A percentile compares a stretch with the other conserved stretches of the same genome.
These are phyloP conservation scores for Pseudocohnilembus persalinus DNA, from an alignment of 169 alveolate genomes.

Conservation along the genomic window DNA sequence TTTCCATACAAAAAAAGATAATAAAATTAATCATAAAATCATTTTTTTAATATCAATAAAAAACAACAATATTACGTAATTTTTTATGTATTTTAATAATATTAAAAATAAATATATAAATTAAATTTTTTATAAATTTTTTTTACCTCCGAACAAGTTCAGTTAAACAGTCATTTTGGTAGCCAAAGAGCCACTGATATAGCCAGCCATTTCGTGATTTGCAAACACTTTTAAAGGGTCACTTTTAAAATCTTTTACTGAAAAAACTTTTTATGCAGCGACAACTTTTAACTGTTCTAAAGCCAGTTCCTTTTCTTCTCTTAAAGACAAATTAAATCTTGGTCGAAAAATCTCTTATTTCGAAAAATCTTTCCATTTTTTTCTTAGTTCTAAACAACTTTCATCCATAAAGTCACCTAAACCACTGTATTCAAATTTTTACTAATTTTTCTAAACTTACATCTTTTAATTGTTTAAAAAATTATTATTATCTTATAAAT, in stretches of 20 bases:
- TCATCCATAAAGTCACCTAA: conserved; percentile 10
- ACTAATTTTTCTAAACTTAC: too few relatives aligned
- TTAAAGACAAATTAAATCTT: conserved; percentile 7
- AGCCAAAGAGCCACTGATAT: conserved; percentile 26
- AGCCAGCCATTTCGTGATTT: conserved; percentile 38
- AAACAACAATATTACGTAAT: too few relatives aligned
- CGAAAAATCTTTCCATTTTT: conserved; percentile 28
- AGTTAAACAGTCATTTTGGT: conserved; percentile 48
- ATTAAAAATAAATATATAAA: too few relatives aligned
- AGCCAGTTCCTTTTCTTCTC: conserved; percentile 27
- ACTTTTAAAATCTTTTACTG: conserved; percentile 32
- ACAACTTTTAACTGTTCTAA: conserved; percentile 6
- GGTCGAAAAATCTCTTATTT: conserved; percentile 7
- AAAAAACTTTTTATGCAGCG: conserved; percentile 16
- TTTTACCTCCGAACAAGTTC: conserved; percentile 49
- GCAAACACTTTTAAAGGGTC: conserved; percentile 41
- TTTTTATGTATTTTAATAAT: too few relatives aligned
- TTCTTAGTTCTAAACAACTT: conserved; percentile 16
- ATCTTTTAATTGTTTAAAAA: too few relatives aligned
- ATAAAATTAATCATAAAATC: too few relatives aligned
- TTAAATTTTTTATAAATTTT: too few relatives aligned
- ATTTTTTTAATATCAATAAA: too few relatives aligned
- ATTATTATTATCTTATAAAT: too few relatives aligned
- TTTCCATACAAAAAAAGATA: too few relatives aligned
- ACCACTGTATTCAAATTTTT: too few relatives aligned